phyloP scores from a whole-genome alignment of 352 stramenopile genomes.

The Phytopythium kandeliae region DNA sequence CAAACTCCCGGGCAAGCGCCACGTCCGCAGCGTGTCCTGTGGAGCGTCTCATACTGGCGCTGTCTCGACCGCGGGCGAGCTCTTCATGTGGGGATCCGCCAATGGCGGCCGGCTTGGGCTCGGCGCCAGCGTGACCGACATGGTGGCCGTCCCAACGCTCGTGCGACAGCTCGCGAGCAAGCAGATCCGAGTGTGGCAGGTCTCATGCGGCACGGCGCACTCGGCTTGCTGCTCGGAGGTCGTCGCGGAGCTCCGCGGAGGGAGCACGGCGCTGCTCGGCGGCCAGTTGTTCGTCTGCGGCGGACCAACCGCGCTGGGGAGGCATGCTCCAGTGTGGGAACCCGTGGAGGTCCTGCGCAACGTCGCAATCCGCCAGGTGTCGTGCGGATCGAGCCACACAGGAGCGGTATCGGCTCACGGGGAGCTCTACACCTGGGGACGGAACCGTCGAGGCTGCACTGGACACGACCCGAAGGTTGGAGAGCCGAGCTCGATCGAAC shows the following conservation, averaged over 20 bases:
- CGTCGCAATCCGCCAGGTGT: conserved; percentile 61
- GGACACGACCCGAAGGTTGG: conserved; percentile 54
- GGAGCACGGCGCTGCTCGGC: conserved; percentile 60
- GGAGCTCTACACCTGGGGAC: conserved; percentile 92
- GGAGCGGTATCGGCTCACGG: conserved; percentile 84
- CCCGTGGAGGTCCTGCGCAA: conserved; percentile 43
- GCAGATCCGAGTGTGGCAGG: conserved; percentile 71
- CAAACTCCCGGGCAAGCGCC: conserved; percentile 56
- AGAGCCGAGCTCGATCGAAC: too few relatives aligned
- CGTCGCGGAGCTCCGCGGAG: conserved; percentile 41
- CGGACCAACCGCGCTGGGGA: conserved; percentile 73
- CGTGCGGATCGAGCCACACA: conserved; percentile 87
- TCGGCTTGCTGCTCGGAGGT: conserved; percentile 81
- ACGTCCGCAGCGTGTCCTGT: conserved; percentile 81
- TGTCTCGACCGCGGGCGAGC: conserved; percentile 53
- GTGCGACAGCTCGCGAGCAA: conserved; percentile 64
- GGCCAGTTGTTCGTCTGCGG: conserved; percentile 88
- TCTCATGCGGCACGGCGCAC: conserved; percentile 67
- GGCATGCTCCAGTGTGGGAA: conserved; percentile 71
- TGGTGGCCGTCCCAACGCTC: conserved; percentile 68
- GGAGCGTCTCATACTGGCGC: conserved; percentile 79
- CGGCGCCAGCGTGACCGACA: conserved; percentile 53
- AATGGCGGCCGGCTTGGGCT: conserved; percentile 91
- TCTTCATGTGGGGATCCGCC: conserved; percentile 89
- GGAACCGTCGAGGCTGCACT: conserved; percentile 88